Evolutionary conservation across 2,329 filamentous ascomycete genomes (phyloP), one percentile per base, ranked within the genome.

Genomic region (Fusarium torulosum): DNA sequence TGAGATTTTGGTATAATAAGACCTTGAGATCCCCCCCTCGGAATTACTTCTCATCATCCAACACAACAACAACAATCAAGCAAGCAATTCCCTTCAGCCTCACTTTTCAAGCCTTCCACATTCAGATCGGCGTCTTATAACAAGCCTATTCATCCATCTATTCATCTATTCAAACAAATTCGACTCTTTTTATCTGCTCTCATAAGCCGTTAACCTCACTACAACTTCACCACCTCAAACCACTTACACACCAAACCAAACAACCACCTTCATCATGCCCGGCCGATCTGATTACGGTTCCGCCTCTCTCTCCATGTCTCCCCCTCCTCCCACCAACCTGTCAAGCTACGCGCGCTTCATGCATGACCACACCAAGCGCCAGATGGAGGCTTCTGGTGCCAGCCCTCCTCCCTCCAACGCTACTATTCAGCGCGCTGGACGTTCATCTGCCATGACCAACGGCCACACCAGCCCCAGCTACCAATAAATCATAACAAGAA

Each of bases 301-400:
- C 54, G 72, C 77, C 40, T 72, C 74, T 66, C 76, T 80, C 50
- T 78, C 79, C 59, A 64, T 71, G 60, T 80, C 78, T 53, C 75
- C 78, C 23, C 75, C 79, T 70, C 78, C 80, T 51, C 80, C 78
- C 13, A 80, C 81, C 44, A 84, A 83, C 67, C 82, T 86, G 66
- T 84, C 83, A 7, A 85, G 76, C 50, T 91, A 91, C 70, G 79
- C 87, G 15, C 83, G 83, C 61, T 85, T 82, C 57, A 90, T 91
- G 85, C 86, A 88, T 73, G 82, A 85, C 54, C 87, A 90, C 79
- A 90, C 88, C 63, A 88, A 88, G 80, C 81, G 83, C 56, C 88
- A 89, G 75, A 89, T 91, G 86, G 86, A 90, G 63, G 80, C 82
- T 6, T 81, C 82, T 13, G 81, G 84, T 2, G 71, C 74, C 25